phyloP scores from a whole-genome alignment of 306 rosid genomes.

The Prunus mongolica region DNA sequence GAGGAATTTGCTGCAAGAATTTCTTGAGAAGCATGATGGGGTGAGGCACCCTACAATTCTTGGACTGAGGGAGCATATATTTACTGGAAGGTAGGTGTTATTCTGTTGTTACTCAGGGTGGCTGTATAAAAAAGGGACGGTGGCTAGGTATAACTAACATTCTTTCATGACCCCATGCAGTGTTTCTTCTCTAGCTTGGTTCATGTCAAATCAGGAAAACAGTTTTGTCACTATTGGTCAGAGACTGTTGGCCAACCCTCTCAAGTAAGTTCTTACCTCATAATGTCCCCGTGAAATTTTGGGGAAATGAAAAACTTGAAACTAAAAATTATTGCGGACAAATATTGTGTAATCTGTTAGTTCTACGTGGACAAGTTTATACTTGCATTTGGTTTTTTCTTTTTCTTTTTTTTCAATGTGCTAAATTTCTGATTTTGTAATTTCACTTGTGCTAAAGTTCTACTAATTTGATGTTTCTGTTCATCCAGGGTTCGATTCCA shows the following conservation, averaged over 20 bases:
- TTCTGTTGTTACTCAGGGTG: not conserved
- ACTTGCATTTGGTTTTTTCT: not conserved
- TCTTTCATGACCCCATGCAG: slow-evolving; percentile 46
- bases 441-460: not conserved
- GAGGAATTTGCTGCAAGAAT: slow-evolving; percentile 93
- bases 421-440: not conserved
- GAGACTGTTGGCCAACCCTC: slow-evolving; percentile 92
- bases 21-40: slow-evolving; percentile 86
- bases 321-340: not conserved
- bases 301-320: slow-evolving; percentile 3
- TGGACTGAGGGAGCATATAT: slow-evolving; percentile 96
- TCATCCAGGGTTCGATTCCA: slow-evolving; percentile 88
- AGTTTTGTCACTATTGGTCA: slow-evolving; percentile 99
- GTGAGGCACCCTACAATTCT: slow-evolving; percentile 84
- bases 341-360: not conserved
- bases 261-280: slow-evolving; percentile 55
- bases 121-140: not conserved
- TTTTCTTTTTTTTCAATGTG: not conserved
- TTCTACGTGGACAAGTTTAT: not conserved
- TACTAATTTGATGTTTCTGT: slow-evolving; percentile 11
- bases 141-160: not conserved
- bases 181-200: slow-evolving; percentile 99
- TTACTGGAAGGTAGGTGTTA: slow-evolving; percentile 78
- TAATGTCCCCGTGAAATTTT: not conserved
- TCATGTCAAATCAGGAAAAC: slow-evolving; percentile 99